A percentile compares a stretch with the other conserved stretches of the same genome.
Conservation (phyloP, 805 yeast species). For the Zygosaccharomyces bisporus region DNA sequence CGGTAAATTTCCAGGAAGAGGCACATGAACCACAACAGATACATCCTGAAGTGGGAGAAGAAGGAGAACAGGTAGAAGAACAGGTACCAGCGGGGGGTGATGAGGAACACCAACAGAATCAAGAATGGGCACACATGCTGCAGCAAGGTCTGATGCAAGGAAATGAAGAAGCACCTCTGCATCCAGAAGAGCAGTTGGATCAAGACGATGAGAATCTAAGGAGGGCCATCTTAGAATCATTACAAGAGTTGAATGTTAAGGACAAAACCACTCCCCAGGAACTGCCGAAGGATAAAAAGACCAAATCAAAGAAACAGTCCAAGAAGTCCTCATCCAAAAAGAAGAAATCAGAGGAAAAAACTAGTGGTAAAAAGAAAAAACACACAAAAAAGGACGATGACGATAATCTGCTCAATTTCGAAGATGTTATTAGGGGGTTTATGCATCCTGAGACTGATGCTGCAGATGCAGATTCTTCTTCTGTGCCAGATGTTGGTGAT, state of each 20-base stretch:
- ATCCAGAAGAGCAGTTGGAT: slow-evolving; percentile 23
- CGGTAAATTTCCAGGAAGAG: not conserved
- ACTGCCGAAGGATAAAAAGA: slow-evolving; percentile 9
- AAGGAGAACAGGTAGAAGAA: slow-evolving; percentile 3
- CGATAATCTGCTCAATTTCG: slow-evolving; percentile 28
- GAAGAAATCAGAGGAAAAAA: slow-evolving; percentile 19
- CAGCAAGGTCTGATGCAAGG: slow-evolving; percentile 30
- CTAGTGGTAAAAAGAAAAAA: slow-evolving; percentile 15
- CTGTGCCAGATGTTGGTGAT: slow-evolving; percentile 19
- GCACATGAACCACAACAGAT: not conserved
- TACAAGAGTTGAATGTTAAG: slow-evolving; percentile 23
- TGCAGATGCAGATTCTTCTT: slow-evolving; percentile 5
- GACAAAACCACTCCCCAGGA: slow-evolving; percentile 10
- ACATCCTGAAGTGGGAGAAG: too few species aligned
- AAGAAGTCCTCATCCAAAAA: slow-evolving; percentile 20
- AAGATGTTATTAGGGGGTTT: slow-evolving; percentile 32
- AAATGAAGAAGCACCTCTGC: slow-evolving; percentile 8
- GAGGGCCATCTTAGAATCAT: slow-evolving; percentile 33
- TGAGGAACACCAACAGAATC: slow-evolving; percentile 19
- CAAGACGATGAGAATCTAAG: slow-evolving; percentile 36
- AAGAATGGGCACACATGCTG: slow-evolving; percentile 33
- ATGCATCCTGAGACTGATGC: slow-evolving; percentile 25
- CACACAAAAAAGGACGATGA: slow-evolving; percentile 12
- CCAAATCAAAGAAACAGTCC: slow-evolving; percentile 16
- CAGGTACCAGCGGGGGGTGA: slow-evolving; percentile 5